A percentile compares a stretch with the other conserved stretches of the same genome.
Evolutionary conservation across 2,329 filamentous ascomycete genomes (phyloP).

Genomic region (Penicillium thymicola): DNA sequence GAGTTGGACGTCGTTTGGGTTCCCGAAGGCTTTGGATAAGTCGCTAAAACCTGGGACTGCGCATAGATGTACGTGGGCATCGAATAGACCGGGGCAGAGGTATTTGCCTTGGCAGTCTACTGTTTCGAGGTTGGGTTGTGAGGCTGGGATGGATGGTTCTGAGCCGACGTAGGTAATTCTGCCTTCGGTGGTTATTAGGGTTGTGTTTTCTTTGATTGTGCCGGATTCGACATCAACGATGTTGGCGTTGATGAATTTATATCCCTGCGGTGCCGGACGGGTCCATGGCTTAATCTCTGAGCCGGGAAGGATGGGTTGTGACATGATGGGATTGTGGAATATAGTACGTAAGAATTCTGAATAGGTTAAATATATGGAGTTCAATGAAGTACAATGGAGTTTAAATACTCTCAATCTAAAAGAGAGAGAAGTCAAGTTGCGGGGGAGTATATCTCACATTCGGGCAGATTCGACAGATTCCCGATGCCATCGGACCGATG

Average conservation of each 20-base stretch:
- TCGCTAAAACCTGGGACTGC: conserved; percentile 25
- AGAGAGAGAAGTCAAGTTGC: neutral
- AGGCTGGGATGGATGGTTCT: conserved; percentile 7
- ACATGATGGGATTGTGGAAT: conserved; percentile 1
- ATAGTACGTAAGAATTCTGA: neutral
- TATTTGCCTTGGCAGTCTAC: conserved; percentile 22
- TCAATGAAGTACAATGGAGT: neutral
- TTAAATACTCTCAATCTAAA: neutral
- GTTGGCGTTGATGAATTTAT: conserved; percentile 23
- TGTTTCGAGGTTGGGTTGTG: conserved; percentile 3
- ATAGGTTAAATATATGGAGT: neutral
- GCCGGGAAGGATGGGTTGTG: conserved; percentile 9
- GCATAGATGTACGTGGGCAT: conserved; percentile 27
- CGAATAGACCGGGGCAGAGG: conserved; percentile 26
- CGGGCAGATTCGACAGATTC: conserved; percentile 16
- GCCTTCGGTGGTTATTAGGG: conserved; percentile 15
- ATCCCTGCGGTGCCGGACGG: conserved; percentile 13
- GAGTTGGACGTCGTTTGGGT: conserved; percentile 21
- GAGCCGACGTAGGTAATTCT: conserved; percentile 19
- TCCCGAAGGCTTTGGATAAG: conserved; percentile 22
- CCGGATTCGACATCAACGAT: conserved; percentile 23
- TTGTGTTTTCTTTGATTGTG: conserved; percentile 14
- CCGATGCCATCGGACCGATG: conserved; percentile 12
- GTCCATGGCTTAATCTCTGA: conserved; percentile 26
- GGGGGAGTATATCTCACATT: neutral